These are phyloP conservation scores for Huntiella savannae DNA, from an alignment of 2,329 filamentous ascomycete species.

Conservation along the genomic window DNA sequence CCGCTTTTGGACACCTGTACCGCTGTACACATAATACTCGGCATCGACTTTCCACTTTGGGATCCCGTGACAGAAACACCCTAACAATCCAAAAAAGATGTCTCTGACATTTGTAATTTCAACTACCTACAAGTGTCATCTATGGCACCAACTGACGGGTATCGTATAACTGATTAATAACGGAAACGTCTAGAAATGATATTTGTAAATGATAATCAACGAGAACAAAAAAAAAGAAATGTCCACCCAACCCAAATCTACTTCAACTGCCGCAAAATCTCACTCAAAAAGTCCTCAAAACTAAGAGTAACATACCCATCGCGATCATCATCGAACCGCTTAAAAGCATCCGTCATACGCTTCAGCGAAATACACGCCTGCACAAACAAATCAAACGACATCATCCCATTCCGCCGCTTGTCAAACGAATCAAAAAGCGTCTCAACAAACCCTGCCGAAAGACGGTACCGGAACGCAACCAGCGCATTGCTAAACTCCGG, in stretches of 20 bases:
- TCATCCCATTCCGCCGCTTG: slow-evolving; percentile 47
- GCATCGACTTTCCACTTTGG: too few relatives aligned
- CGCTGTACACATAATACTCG: too few relatives aligned
- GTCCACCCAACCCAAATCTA: slow-evolving; percentile 15
- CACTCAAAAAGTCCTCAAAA: slow-evolving; percentile 64
- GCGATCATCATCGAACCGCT: slow-evolving; percentile 92
- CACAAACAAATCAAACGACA: slow-evolving; percentile 92
- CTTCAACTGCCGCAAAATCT: slow-evolving; percentile 43
- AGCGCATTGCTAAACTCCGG: slow-evolving; percentile 80
- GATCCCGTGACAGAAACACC: too few relatives aligned
- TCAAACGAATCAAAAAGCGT: slow-evolving; percentile 81
- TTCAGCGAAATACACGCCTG: slow-evolving; percentile 94
- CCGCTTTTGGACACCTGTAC: too few relatives aligned
- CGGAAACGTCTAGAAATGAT: too few relatives aligned
- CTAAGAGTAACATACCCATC: slow-evolving; percentile 79
- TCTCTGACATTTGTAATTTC: too few relatives aligned
- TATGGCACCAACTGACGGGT: too few relatives aligned
- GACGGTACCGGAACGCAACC: slow-evolving; percentile 79
- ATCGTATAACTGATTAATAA: too few relatives aligned
- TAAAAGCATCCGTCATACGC: slow-evolving; percentile 98
- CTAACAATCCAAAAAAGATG: too few relatives aligned
- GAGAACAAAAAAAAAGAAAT: not conserved
- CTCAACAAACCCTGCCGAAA: slow-evolving; percentile 67
- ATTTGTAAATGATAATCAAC: too few relatives aligned
- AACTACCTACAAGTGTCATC: too few relatives aligned